Evolutionary conservation across 1,284 basidiomycete genomes (phyloP).

Genomic region (Austroboletus novae-zelandiae): DNA sequence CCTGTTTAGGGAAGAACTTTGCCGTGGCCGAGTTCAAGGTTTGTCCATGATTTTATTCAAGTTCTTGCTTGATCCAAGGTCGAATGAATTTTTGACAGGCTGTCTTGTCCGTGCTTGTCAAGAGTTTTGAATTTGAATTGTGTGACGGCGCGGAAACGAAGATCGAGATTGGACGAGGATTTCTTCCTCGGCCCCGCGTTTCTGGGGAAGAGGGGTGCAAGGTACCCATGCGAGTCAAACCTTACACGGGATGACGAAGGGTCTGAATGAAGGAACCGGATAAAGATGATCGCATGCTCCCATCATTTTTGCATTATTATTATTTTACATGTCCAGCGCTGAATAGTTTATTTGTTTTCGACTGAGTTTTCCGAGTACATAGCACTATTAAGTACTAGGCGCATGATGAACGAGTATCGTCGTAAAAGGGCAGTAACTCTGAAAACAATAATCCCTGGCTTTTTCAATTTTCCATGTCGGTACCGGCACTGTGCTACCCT

Average conservation of each 20-base stretch:
- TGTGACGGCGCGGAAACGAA: constrained; percentile 13
- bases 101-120: constrained; percentile 14
- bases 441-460: too few species aligned
- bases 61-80: neutral
- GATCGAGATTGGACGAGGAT: constrained; percentile 11
- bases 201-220: constrained; percentile 16
- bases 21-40: constrained; percentile 51
- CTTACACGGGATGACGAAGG: neutral
- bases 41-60: neutral
- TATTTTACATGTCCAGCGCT: too few species aligned
- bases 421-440: too few species aligned
- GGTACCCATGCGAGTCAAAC: constrained; percentile 15
- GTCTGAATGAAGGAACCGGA: too few species aligned
- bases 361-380: too few species aligned
- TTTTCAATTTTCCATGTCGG: too few species aligned
- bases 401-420: too few species aligned
- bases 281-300: too few species aligned
- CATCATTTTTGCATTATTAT: too few species aligned
- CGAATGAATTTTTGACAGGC: neutral
- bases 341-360: too few species aligned
- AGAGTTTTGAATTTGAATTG: constrained; percentile 18
- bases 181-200: constrained; percentile 19
- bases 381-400: too few species aligned
- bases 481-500: too few species aligned
- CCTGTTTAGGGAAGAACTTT: constrained; percentile 42